phyloP scores from a whole-genome alignment of 1,139 yeast genomes.

The Taphrina betulina region DNA sequence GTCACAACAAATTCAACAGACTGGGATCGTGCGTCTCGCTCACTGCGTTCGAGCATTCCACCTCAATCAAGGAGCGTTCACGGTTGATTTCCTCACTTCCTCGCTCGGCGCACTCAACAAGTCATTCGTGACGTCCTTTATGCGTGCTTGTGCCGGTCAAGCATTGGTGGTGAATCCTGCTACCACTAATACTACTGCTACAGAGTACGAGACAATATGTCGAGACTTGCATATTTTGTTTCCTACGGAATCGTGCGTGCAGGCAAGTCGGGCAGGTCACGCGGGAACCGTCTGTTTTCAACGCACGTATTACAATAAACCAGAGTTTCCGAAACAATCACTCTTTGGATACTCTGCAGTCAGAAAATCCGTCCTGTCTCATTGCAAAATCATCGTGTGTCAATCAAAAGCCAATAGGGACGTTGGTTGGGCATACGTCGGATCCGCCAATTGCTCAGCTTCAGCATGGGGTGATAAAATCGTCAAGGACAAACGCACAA shows the following conservation, averaged over 20 bases:
- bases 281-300: constrained; percentile 39
- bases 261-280: constrained; percentile 33
- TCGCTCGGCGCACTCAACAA: constrained; percentile 34
- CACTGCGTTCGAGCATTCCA: constrained; percentile 6
- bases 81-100: constrained; percentile 19
- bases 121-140: constrained; percentile 13
- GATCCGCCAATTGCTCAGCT: constrained; percentile 40
- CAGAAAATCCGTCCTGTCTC: constrained; percentile 37
- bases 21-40: constrained; percentile 29
- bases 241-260: constrained; percentile 38
- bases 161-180: constrained; percentile 1
- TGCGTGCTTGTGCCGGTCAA: constrained; percentile 9
- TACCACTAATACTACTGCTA: constrained; percentile 1
- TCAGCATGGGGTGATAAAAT: constrained; percentile 40
- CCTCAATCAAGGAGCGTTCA: not conserved
- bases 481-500: constrained; percentile 31
- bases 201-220: not conserved
- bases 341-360: constrained; percentile 35
- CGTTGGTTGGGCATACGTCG: constrained; percentile 37
- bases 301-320: constrained; percentile 32
- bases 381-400: constrained; percentile 37
- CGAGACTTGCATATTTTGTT: constrained; percentile 36
- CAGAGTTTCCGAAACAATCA: constrained; percentile 36
- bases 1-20: not conserved
- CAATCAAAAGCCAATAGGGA: constrained; percentile 2